These are phyloP conservation scores for Rutstroemia sp. DNA, from an alignment of 2,329 filamentous ascomycete genomes.

Conservation along the genomic window DNA sequence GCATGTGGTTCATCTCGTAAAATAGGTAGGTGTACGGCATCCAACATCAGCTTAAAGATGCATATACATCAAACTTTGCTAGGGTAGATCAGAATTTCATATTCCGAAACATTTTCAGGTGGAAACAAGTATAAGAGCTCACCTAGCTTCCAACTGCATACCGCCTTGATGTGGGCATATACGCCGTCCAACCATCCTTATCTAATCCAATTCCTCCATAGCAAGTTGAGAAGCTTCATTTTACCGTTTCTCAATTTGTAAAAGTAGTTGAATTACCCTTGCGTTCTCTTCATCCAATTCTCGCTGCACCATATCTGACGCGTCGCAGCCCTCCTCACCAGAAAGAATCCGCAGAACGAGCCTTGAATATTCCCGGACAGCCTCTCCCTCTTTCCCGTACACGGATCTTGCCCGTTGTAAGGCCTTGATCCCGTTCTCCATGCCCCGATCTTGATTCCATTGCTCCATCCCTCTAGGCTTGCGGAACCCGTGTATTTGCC, in stretches of 20 bases:
- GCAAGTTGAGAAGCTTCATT: not conserved
- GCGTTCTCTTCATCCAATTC: slow-evolving; percentile 37
- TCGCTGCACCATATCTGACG: slow-evolving; percentile 35
- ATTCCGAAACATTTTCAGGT: not conserved
- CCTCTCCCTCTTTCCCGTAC: slow-evolving; percentile 49
- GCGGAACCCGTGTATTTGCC: slow-evolving; percentile 1
- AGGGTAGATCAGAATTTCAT: no score
- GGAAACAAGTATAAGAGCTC: not conserved
- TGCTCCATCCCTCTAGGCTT: slow-evolving; percentile 10
- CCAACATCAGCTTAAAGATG: no score
- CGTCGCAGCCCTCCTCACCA: slow-evolving; percentile 24
- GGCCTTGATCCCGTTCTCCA: slow-evolving; percentile 47
- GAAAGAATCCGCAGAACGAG: slow-evolving; percentile 45
- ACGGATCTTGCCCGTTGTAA: slow-evolving; percentile 44
- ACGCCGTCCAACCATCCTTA: not conserved
- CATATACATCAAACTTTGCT: no score
- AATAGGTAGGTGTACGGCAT: no score
- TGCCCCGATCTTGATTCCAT: slow-evolving; percentile 53
- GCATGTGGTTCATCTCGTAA: no score
- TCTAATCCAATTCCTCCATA: not conserved
- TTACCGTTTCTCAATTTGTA: slow-evolving; percentile 35
- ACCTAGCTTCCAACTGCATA: not conserved
- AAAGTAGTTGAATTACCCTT: slow-evolving; percentile 41
- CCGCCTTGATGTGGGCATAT: not conserved
- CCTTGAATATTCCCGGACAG: slow-evolving; percentile 52